These are phyloP conservation scores for Musa itinerans DNA, from an alignment of 176 grass and related monocot species.

Conservation along the genomic window DNA sequence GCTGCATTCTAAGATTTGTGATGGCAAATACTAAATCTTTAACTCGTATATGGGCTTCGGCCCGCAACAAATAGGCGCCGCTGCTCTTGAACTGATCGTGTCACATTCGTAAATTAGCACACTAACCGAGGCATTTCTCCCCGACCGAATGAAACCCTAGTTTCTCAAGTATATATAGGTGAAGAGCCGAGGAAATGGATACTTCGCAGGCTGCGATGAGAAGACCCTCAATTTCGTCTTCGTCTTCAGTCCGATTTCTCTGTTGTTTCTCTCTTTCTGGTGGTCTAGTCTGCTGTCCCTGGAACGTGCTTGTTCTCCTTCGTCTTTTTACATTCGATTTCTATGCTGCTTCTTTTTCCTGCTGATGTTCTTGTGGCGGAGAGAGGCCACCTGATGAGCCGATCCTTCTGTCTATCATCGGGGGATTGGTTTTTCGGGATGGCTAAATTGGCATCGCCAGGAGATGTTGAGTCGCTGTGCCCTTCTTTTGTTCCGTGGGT, in stretches of 20 bases:
- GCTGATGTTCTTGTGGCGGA: neutral
- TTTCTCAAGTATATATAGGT: neutral
- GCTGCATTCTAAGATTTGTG: too few species aligned
- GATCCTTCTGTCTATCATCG: slow-evolving; percentile 29
- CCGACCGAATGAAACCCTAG: neutral
- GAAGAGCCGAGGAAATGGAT: neutral
- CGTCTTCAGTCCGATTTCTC: neutral
- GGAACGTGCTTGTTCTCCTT: neutral
- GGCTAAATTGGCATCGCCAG: slow-evolving; percentile 37
- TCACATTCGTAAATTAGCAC: too few species aligned
- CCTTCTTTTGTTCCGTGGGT: slow-evolving; percentile 30
- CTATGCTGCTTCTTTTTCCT: neutral
- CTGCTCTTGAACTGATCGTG: too few species aligned
- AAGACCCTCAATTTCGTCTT: neutral
- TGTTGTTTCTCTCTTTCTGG: neutral
- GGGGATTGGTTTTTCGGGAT: slow-evolving; percentile 61
- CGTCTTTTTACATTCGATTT: neutral
- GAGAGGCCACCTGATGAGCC: slow-evolving; percentile 54
- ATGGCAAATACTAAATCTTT: too few species aligned
- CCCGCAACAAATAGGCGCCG: too few species aligned
- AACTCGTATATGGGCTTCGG: too few species aligned
- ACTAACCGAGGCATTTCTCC: too few species aligned
- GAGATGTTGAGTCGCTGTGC: slow-evolving; percentile 81
- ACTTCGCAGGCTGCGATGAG: too few species aligned
- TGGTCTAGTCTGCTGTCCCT: neutral